Base-by-base conservation (phyloP, 371 early-diverging fungal genomes). In the Mortierella polycephala region DNA sequence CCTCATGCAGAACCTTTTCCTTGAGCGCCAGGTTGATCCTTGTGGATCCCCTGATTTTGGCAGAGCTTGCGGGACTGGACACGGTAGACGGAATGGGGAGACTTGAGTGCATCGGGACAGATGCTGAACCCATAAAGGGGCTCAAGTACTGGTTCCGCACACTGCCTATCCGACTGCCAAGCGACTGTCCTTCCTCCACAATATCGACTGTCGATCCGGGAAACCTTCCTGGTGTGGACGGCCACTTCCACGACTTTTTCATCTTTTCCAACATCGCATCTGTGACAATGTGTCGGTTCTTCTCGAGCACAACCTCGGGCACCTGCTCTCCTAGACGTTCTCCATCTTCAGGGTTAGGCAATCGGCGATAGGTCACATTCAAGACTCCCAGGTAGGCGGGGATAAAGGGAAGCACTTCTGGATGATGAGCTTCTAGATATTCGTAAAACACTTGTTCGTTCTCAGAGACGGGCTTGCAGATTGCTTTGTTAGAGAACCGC, bases 371-470 rank as follows among this genome's bases (percentile, higher is more conserved):
- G 5, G 94, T 94, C 61, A 98, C 96, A 75, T 97, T 98, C 37
- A 98, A 85, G 0, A 96, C 92, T 18, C 99, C 98, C 69, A 97
- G 83, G 75, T 96, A 98, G 45, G 91, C 92, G 8, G 97, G 94
- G 16, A 94, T 91, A 76, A 96, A 98, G 4, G 90, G 92, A 50
- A 93, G 81, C 30, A 98, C 83, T 62, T 93, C 89, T 7, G 95
- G 93, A 69, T 95, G 93, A 41, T 87, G 81, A 23, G 85, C 75
- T 62, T 94, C 95, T 14, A 98, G 82, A 56, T 88, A 85, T 66
- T 97, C 98, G 82, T 98, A 98, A 80, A 98, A 97, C 21, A 82
- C 81, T 57, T 92, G 90, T 68, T 98, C 99, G 59, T 87, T 87
- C 45, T 82, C 82, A 40, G 93, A 91, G 60, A 96, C 88, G 7